Base-by-base conservation (phyloP, 164 flowering plant species). In the Chimonanthus praecox region DNA sequence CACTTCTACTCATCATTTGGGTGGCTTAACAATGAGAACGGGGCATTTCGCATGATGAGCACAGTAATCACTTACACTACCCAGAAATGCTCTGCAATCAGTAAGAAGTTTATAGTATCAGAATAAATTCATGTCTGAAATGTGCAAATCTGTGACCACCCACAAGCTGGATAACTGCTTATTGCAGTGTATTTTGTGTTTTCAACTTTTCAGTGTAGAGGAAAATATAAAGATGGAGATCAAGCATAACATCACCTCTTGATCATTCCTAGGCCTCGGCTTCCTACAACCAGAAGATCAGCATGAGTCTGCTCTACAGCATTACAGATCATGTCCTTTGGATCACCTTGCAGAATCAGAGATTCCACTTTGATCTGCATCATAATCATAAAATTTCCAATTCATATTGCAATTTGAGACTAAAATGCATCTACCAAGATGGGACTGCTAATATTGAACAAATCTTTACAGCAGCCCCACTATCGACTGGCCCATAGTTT, bases 41-140 rank as follows among this genome's bases (percentile, higher is more conserved):
- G 83, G 80, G 75, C 85, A 83, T 3, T 79, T 64, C 2, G 80
- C 84, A 65, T 82, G 81, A 64, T 83, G 87, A 0, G 84, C 81
- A 79, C 83, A 81, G 71, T 84, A 84, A 15, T 84, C 87, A 71
- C 87, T 84, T 6, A 84, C 85, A 43, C 85, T 84, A 6, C 87
- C 87, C 64, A 82, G 73, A 58, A 84, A 77, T 6, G 84, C 81
- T 77, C 87, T 84, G 80, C 78, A 77, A 60, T 44, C 51, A 51
- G n/a, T 54, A 15, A 10, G 11, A 54, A 54, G 8, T 3, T n/a
- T 11, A 8, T 0, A 54, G 16, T 3, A n/a, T 54, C 16, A 13
- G 60, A 54, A 54, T 54, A n/a, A 54, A 54, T 13, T 15, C 16
- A 54, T 51, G 33, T 33, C 33, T 33, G 33, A 33, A 33, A 33